Conservation (phyloP, 306 rosid genomes). For the Lathyrus sativus region DNA sequence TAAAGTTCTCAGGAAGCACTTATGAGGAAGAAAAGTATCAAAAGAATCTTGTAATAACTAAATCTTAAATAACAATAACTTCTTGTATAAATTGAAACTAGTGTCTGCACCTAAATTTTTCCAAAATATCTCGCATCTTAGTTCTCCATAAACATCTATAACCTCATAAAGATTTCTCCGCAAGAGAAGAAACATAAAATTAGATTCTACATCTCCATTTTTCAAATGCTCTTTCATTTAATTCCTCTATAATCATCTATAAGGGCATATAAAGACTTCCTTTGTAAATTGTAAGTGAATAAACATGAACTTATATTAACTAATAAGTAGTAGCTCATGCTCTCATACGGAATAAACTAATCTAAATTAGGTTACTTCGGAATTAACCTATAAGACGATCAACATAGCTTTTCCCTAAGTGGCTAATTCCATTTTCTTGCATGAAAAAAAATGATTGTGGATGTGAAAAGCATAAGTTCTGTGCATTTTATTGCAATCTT, state of each 20-base stretch:
- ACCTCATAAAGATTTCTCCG: neutral
- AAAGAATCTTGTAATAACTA: neutral
- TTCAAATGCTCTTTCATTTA: neutral
- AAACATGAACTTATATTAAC: neutral
- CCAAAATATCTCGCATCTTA: neutral
- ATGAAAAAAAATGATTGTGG: no score
- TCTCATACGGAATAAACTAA: neutral
- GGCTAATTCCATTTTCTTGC: no score
- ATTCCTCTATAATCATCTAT: neutral
- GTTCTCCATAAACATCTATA: conserved; percentile 2
- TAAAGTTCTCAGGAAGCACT: neutral
- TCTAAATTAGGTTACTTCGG: neutral
- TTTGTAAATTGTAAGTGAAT: neutral
- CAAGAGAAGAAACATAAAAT: neutral
- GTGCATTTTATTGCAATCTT: no score
- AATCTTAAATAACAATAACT: neutral
- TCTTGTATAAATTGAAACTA: neutral
- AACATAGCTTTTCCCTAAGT: no score
- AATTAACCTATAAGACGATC: conserved; percentile 79
- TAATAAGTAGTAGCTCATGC: neutral
- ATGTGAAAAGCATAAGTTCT: no score
- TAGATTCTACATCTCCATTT: neutral
- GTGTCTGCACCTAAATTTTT: neutral
- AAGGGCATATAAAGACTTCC: neutral
- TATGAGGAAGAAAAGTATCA: neutral